Evolutionary conservation across 345 rosid genomes (phyloP), one percentile per base, ranked within the genome.

Genomic region (Populus deltoides): DNA sequence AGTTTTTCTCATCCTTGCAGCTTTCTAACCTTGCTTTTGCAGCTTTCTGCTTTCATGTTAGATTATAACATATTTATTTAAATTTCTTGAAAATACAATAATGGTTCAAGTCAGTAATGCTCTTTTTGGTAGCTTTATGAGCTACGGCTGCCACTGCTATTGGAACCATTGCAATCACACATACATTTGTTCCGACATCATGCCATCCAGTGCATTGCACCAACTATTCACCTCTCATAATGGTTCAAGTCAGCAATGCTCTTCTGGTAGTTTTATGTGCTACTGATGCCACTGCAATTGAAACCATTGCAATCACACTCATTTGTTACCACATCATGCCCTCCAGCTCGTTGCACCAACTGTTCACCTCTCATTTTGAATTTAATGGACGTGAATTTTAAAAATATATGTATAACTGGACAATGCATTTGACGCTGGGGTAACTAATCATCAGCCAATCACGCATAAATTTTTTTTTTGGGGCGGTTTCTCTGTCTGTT

Each of bases 1-100:
- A 83, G 91, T 81, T 59, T 43, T 81, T 70, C 7, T n/a, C 80
- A 71, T 59, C n/a, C 25, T 38, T 61, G 71, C 24, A 3, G n/a
- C 73, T 74, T 9, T 41, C 59, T 70, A 66, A 71, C 72, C 39
- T 22, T 68, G 70, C 51, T 47, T 49, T 77, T 59, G 45, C 27
- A 6, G 43, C 80, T 71, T 70, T 71, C 45, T 70, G 31, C 63
- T 63, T 71, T 57, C 33, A 12, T 36, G 24, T 43, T 33, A 51
- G 43, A 29, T 33, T n/a, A 27, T 43, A 22, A 8, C 31, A 7
- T 39, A 39, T 39, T 39, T 39, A 39, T 39, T 39, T 7, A 39
- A 39, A 12, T 39, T 25, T 10, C 18, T 63, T 63, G 18, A 36
- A 36, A 74, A 68, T 17, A 39, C 29, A 39, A 62, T 36, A 63